Conservation (phyloP, 2,329 filamentous ascomycete genomes). For the Venturia asperata region DNA sequence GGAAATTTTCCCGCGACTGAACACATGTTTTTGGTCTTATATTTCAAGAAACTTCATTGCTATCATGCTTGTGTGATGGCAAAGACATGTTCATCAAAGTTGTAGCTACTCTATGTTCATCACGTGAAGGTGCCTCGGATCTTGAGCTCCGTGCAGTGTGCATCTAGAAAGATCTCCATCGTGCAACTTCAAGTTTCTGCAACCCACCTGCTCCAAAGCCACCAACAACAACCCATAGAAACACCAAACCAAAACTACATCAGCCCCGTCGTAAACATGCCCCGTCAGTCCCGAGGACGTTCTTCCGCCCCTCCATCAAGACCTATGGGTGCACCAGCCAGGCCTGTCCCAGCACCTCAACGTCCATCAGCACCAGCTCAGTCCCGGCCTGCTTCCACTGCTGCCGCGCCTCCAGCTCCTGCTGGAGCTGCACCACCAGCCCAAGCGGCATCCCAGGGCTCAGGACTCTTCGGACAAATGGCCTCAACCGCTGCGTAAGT, state of each 20-base stretch:
- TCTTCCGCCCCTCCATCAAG: constrained; percentile 32
- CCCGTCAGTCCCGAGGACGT: constrained; percentile 42
- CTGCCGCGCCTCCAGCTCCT: constrained; percentile 33
- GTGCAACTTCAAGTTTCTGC: background rate
- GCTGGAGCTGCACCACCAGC: constrained; percentile 44
- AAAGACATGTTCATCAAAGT: background rate
- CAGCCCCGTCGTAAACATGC: constrained; percentile 33
- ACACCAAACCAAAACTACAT: background rate
- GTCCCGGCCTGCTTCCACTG: constrained; percentile 47
- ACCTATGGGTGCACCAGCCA: constrained; percentile 32
- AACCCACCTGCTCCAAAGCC: background rate
- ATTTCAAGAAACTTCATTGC: background rate
- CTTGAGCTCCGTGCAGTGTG: background rate
- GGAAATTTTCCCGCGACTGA: background rate
- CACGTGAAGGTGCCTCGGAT: background rate
- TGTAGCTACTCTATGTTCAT: background rate
- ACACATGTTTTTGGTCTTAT: background rate
- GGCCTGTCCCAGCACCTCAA: constrained; percentile 62
- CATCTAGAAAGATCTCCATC: background rate
- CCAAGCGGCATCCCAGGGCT: constrained; percentile 51
- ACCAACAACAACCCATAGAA: background rate
- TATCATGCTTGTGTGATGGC: background rate
- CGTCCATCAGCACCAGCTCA: constrained; percentile 39
- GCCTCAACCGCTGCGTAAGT: constrained; percentile 93
- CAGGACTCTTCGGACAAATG: constrained; percentile 93